These are phyloP conservation scores for Saturnispora halmiae DNA, from an alignment of 805 yeast species.

Conservation along the genomic window DNA sequence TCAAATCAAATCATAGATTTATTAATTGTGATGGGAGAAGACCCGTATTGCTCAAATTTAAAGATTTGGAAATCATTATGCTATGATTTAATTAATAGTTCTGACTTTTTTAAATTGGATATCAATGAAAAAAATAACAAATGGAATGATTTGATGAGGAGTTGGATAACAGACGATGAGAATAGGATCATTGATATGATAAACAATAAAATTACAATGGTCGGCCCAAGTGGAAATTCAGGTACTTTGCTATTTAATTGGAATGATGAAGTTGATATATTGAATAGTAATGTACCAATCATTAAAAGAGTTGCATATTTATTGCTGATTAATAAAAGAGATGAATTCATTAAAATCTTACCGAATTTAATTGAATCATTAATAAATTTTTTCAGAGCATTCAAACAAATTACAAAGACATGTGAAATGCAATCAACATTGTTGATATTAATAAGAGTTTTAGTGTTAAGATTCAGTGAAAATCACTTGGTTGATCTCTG, in stretches of 20 bases:
- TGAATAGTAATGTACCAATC: constrained; percentile 25
- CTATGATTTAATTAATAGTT: constrained; percentile 56
- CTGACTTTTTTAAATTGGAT: constrained; percentile 40
- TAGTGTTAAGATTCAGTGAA: constrained; percentile 53
- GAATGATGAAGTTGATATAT: constrained; percentile 26
- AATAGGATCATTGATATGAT: constrained; percentile 50
- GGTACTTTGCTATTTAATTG: constrained; percentile 36
- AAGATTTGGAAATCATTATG: constrained; percentile 59
- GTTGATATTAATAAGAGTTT: constrained; percentile 52
- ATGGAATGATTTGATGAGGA: constrained; percentile 49
- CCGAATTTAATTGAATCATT: constrained; percentile 35
- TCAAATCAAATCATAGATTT: constrained; percentile 35
- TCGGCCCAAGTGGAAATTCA: constrained; percentile 38
- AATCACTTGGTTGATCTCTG: constrained; percentile 61
- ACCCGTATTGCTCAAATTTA: constrained; percentile 30
- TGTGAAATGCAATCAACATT: constrained; percentile 34
- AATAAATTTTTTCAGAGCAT: constrained; percentile 22
- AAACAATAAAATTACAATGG: constrained; percentile 29
- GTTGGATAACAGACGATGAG: constrained; percentile 59
- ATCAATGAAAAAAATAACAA: constrained; percentile 19
- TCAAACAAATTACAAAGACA: constrained; percentile 21
- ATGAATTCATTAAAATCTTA: constrained; percentile 42
- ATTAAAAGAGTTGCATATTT: constrained; percentile 59
- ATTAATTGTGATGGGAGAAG: constrained; percentile 28
- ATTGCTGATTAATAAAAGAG: constrained; percentile 51